Percentiles rank a stretch among this genome's conserved stretches.
Evolutionary conservation across 257 asterid genomes (phyloP).

Genomic region (Oldenlandia corymbosa): DNA sequence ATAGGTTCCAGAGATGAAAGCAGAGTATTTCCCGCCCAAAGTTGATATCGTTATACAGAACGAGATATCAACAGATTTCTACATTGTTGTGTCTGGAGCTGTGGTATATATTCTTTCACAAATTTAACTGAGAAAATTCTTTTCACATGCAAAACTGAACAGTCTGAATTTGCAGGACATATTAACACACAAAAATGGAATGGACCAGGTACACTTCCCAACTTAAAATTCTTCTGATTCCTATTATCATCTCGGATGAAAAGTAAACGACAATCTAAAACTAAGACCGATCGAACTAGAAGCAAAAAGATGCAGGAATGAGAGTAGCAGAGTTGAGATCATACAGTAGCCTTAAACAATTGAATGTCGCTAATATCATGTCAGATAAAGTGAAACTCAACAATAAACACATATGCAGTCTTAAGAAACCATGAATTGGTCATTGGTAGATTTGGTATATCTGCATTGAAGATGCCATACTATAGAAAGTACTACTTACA

Average conservation of each 20-base stretch:
- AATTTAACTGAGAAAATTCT: constrained; percentile 2
- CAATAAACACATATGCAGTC: not conserved
- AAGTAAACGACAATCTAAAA: not conserved
- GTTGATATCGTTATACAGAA: constrained; percentile 79
- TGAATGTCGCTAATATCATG: not conserved
- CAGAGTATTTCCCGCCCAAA: constrained; percentile 91
- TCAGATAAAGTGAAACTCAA: not conserved
- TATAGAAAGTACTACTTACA: too few species aligned
- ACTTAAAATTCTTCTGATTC: not conserved
- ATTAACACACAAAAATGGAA: constrained; percentile 50
- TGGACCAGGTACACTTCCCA: constrained; percentile 54
- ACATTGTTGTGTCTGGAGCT: constrained; percentile 80
- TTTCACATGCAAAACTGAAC: constrained; percentile 22
- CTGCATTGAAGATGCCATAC: not conserved
- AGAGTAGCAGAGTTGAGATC: not conserved
- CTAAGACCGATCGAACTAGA: too few species aligned
- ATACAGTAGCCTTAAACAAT: not conserved
- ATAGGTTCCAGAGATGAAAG: constrained; percentile 92
- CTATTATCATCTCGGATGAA: not conserved
- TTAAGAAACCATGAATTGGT: not conserved
- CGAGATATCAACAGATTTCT: constrained; percentile 91
- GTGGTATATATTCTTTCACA: constrained; percentile 46
- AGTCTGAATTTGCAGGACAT: constrained; percentile 64
- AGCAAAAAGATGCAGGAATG: not conserved
- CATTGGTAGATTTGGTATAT: not conserved